These are phyloP conservation scores for Bimuria novae-zelandiae DNA, from an alignment of 2,329 filamentous ascomycete genomes.

Conservation along the genomic window DNA sequence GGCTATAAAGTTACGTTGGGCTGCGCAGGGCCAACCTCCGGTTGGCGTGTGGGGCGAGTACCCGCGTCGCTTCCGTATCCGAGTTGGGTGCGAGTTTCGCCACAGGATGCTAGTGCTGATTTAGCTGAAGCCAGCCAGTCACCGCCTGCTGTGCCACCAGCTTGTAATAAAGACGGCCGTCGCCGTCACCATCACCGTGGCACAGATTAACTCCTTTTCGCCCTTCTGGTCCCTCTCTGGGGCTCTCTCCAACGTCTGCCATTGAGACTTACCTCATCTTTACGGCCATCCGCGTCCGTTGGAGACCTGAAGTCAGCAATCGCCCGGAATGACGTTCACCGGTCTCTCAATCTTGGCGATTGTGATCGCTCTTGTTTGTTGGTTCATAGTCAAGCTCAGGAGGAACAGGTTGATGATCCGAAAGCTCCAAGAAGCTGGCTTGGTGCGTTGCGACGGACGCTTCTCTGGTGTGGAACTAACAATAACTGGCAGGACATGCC, in stretches of 20 bases:
- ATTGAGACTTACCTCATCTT: no score
- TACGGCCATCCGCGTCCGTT: not conserved
- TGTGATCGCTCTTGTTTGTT: not conserved
- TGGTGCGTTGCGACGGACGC: not conserved
- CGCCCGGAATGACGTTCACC: not conserved
- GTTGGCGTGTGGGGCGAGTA: no score
- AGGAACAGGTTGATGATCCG: constrained; percentile 1
- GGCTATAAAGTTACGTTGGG: no score
- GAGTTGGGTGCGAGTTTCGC: not conserved
- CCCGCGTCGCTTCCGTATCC: not conserved
- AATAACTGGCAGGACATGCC: constrained; percentile 1
- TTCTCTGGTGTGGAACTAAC: not conserved
- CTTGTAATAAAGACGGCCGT: not conserved
- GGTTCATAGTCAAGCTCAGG: not conserved
- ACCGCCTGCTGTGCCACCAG: not conserved
- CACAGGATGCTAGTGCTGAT: constrained; percentile 4
- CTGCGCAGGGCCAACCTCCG: no score
- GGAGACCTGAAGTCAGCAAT: no score
- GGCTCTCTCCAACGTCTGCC: no score
- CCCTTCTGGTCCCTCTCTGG: no score
- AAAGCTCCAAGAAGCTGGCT: constrained; percentile 4
- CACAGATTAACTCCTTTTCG: no score
- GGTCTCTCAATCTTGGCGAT: not conserved
- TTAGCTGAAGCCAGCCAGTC: not conserved
- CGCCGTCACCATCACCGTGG: no score